Base-by-base conservation (phyloP, 1,284 basidiomycete species). In the Rhodotorula sp. region DNA sequence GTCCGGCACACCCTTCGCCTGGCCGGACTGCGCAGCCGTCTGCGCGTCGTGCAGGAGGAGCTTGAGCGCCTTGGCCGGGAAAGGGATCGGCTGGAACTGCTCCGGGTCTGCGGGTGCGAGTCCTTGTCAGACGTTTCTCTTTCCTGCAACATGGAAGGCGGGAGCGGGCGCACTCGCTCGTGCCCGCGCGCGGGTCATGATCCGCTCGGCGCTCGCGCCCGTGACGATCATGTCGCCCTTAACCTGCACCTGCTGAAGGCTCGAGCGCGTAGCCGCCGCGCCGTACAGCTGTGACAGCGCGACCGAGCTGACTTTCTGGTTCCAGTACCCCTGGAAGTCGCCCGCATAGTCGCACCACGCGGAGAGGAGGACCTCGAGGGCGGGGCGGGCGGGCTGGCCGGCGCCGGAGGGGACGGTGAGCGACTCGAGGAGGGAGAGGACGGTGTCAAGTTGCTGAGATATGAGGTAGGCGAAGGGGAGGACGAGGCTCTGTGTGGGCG, bases 271-370 rank as follows among this genome's bases (percentile, higher is more conserved):
- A 8, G 88, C 87, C 2, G 66, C 54, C 12, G 67, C 63, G 0
- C 84, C 83, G 78, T 94, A 90, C 54, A 99, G 84, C 75, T 91
- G 88, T 60, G 87, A 87, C 61, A 99, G 83, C 0, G 90, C 95
- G 61, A 97, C 84, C 34, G 88, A 89, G 81, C 91, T 92, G 79
- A 94, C 86, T 48, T 92, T 87, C 25, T 89, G 88, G 32, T 92
- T 89, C 94, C 94, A 97, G 82, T 90, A 93, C 48, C 96, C 95
- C 79, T 94, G 91, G 85, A 98, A 91, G 13, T 91, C 93, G 81
- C 93, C 91, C 37, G 90, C 90, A 78, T 93, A 94, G 80, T 98
- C 95, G 79, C 90, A 92, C 96, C 96, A 98, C 1, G 90, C 89
- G 68, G 89, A 86, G 53, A 96, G 85, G 34, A 99, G 85, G 56